These are phyloP conservation scores for Colletotrichum liriopes DNA, from an alignment of 2,329 filamentous ascomycete genomes.

Conservation along the genomic window DNA sequence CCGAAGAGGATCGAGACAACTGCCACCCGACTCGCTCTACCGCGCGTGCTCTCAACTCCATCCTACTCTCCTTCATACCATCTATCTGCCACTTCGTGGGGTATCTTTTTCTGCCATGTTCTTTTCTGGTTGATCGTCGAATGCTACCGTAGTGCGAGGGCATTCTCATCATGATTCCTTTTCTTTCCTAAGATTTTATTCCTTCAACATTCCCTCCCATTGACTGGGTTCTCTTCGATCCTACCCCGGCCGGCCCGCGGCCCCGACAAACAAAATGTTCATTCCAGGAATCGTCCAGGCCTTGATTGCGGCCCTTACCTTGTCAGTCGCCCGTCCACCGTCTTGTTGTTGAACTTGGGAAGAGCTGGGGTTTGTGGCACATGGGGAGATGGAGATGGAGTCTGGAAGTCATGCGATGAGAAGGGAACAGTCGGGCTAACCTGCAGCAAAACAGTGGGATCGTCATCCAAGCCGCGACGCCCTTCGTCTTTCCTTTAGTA, in stretches of 20 bases:
- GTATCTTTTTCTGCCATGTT: slow-evolving; percentile 28
- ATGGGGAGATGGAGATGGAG: slow-evolving; percentile 3
- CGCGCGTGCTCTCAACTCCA: slow-evolving; percentile 34
- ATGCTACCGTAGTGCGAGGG: slow-evolving; percentile 45
- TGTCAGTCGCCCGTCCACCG: slow-evolving; percentile 58
- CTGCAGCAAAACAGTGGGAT: slow-evolving; percentile 60
- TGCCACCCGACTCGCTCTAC: slow-evolving; percentile 14
- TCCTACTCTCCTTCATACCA: slow-evolving; percentile 40
- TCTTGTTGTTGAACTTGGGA: not conserved
- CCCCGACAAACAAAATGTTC: slow-evolving; percentile 59
- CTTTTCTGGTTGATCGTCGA: slow-evolving; percentile 22
- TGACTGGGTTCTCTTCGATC: slow-evolving; percentile 61
- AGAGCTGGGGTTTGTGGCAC: slow-evolving; percentile 1
- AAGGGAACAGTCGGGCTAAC: slow-evolving; percentile 48
- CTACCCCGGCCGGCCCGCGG: slow-evolving; percentile 48
- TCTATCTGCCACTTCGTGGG: slow-evolving; percentile 41
- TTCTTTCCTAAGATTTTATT: slow-evolving; percentile 51
- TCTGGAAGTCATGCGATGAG: not conserved
- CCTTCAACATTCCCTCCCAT: slow-evolving; percentile 55
- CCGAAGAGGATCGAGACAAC: slow-evolving; percentile 23
- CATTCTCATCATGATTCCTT: slow-evolving; percentile 40
- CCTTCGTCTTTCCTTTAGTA: slow-evolving; percentile 61
- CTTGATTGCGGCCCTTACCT: slow-evolving; percentile 68
- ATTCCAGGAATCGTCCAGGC: slow-evolving; percentile 62
- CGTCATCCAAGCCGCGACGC: slow-evolving; percentile 67